Percentiles rank a stretch among this genome's conserved stretches.
phyloP scores from a whole-genome alignment of 2,329 filamentous ascomycete species.

The Venturia oleaginea region DNA sequence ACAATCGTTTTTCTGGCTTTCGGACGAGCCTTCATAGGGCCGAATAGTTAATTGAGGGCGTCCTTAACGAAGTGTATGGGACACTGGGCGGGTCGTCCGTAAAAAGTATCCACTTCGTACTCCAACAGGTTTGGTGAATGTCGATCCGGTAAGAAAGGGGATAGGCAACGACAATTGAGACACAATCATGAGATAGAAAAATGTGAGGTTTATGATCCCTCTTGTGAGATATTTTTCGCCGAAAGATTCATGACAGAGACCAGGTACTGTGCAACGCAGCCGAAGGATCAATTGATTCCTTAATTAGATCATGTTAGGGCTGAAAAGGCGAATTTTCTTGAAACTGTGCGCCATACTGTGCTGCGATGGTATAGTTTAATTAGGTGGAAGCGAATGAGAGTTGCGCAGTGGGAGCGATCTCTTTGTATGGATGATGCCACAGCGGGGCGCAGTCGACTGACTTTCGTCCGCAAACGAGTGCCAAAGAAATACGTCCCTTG shows the following conservation, averaged over 20 bases:
- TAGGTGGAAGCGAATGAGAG: neutral
- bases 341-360: neutral
- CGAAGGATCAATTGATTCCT: neutral
- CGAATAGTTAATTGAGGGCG: too few relatives aligned
- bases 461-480: neutral
- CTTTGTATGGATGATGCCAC: neutral
- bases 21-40: too few relatives aligned
- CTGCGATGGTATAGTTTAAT: neutral
- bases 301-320: neutral
- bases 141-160: too few relatives aligned
- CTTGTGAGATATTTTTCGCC: neutral
- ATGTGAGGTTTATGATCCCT: neutral
- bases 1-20: too few relatives aligned
- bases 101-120: too few relatives aligned
- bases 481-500: neutral
- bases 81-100: too few relatives aligned
- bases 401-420: neutral
- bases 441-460: neutral
- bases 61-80: too few relatives aligned
- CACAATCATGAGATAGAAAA: neutral
- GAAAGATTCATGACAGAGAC: neutral
- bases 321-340: neutral
- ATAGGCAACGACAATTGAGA: neutral
- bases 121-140: too few relatives aligned
- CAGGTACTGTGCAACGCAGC: neutral